Conservation (phyloP, 1,284 basidiomycete genomes). For the Pseudomicrostroma phylloplanum region DNA sequence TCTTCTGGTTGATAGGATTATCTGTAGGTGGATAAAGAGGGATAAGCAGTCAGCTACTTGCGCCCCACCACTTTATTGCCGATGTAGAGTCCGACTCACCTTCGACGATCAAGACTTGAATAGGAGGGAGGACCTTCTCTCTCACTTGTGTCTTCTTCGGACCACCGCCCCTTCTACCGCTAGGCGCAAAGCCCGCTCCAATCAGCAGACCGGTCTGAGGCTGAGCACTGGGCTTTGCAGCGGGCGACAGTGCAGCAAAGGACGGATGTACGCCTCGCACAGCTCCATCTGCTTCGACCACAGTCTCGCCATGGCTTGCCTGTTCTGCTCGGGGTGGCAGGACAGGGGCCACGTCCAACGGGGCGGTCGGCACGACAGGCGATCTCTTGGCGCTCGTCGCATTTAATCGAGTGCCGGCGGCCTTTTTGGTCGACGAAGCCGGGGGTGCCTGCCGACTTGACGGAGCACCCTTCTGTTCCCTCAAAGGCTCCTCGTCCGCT, state of each 20-base stretch:
- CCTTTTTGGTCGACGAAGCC: too few species aligned
- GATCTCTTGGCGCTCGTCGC: too few species aligned
- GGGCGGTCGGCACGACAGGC: too few species aligned
- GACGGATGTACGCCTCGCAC: constrained; percentile 13
- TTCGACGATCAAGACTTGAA: constrained; percentile 50
- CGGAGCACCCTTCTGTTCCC: too few species aligned
- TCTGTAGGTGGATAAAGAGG: constrained; percentile 57
- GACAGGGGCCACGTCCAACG: too few species aligned
- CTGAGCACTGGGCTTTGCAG: constrained; percentile 34
- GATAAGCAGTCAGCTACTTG: neutral
- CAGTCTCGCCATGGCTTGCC: neutral
- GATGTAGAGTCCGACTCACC: constrained; percentile 7
- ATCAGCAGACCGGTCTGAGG: constrained; percentile 48
- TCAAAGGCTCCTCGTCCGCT: too few species aligned
- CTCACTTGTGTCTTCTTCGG: constrained; percentile 36
- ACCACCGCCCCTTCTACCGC: constrained; percentile 19
- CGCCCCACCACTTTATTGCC: neutral
- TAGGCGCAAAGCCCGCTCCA: constrained; percentile 38
- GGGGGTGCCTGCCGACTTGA: too few species aligned
- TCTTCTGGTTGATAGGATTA: constrained; percentile 97
- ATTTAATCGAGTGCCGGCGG: too few species aligned
- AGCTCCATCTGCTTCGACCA: neutral
- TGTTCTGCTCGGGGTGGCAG: neutral
- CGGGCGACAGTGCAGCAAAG: constrained; percentile 15
- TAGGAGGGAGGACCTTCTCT: constrained; percentile 44